Base-by-base conservation (phyloP, 176 grass and related monocot genomes). In the Oryza punctata region DNA sequence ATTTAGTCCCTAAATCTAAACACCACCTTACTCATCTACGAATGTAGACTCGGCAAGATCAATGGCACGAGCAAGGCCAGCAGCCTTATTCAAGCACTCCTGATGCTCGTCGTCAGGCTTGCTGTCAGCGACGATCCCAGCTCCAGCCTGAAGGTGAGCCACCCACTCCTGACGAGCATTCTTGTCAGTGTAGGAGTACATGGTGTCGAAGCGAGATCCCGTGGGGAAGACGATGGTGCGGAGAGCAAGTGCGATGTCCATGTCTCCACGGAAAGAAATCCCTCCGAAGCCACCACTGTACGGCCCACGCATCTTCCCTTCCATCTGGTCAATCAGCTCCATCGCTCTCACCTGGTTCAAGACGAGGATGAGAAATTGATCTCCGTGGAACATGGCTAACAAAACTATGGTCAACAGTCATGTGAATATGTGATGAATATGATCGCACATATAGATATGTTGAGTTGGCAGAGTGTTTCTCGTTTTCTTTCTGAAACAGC, bases 241-340 rank as follows among this genome's bases (percentile, higher is more conserved):
- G 12, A 98, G 87, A 45, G 93, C 69, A 5, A 98, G 89, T 0
- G 96, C 93, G 18, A 98, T 91, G 19, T 93, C 93, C 96, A 98
- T 80, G 83, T 98, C 91, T 3, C 96, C 96, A 0, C 60, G 46
- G 74, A 94, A 96, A 23, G 96, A 95, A 61, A 98, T 84, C 0
- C 83, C 83, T 16, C 96, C 96, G 35, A 99, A 94, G 2, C 96
- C 96, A 16, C 96, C 96, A 5, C 96, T 85, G 26, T 98, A 96
- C 0, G 93, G 96, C 2, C 96, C 96, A 2, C 93, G 85, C 77
- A 87, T 90, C 50, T 84, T 92, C 61, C 79, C 85, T 85, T 98
- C 93, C 65, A 98, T 16, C 60, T 87, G 24, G 41, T 98, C 96
- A 24, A 98, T 96, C 18, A 98, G 71, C 52, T 98, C 96, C 96